Percentiles rank a stretch among this genome's conserved stretches.
Evolutionary conservation across 2,329 filamentous ascomycete genomes (phyloP).

Genomic region (Apiospora sp.): DNA sequence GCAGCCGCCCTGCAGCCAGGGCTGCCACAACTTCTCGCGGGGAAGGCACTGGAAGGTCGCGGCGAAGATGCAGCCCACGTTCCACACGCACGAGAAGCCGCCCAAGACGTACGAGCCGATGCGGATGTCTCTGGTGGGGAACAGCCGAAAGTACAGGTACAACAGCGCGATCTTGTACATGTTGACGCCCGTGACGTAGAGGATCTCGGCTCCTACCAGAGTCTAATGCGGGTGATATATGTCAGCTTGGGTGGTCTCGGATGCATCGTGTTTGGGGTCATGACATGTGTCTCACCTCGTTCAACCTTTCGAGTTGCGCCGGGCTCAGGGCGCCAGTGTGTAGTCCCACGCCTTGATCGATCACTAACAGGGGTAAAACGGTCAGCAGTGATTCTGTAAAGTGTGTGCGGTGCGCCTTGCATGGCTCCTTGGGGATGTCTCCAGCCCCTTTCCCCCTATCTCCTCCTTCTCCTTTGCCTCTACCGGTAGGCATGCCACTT

Average conservation of each 20-base stretch:
- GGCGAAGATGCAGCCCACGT: constrained; percentile 23
- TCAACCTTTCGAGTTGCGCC: background rate
- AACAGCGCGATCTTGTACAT: constrained; percentile 26
- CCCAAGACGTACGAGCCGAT: constrained; percentile 15
- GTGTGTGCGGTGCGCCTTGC: background rate
- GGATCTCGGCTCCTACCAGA: constrained; percentile 24
- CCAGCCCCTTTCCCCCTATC: background rate
- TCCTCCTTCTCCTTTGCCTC: too few species aligned
- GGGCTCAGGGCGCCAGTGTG: constrained; percentile 12
- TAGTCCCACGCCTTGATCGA: constrained; percentile 19
- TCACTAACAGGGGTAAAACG: background rate
- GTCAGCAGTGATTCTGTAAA: background rate
- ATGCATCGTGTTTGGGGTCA: too few species aligned
- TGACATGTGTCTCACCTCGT: background rate
- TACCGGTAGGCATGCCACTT: background rate
- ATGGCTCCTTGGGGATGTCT: too few species aligned
- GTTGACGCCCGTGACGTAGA: constrained; percentile 24
- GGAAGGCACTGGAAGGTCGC: constrained; percentile 25
- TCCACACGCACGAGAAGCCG: constrained; percentile 20
- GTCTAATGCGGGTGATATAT: background rate
- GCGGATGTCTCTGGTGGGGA: constrained; percentile 23
- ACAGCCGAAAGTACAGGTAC: constrained; percentile 22
- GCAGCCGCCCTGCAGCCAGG: constrained; percentile 21
- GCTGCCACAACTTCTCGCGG: constrained; percentile 21
- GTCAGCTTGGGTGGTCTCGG: background rate